These are phyloP conservation scores for Naematelia aurantialba DNA, from an alignment of 768 basidiomycete species.

Conservation along the genomic window DNA sequence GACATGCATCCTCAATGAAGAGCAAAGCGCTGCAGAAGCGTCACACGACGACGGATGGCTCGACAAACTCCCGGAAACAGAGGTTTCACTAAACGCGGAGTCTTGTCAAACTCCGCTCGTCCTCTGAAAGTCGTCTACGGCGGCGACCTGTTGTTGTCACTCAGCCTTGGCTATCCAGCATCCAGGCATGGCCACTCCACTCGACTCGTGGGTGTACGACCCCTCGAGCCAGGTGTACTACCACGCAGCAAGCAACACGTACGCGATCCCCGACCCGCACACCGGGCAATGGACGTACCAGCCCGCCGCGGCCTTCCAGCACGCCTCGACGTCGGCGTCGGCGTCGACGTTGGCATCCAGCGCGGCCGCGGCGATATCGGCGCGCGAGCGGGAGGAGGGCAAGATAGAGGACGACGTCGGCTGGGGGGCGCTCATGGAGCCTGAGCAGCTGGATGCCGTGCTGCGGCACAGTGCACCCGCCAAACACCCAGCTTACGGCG, in stretches of 20 bases:
- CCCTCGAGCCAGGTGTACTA: conserved; percentile 31
- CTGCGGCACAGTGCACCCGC: conserved; percentile 3
- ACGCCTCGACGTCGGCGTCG: conserved; percentile 6
- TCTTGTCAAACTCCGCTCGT: background rate
- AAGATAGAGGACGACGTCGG: conserved; percentile 43
- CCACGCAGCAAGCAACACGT: conserved; percentile 23
- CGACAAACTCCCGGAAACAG: too few relatives aligned
- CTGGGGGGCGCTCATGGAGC: conserved; percentile 43
- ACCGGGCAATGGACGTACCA: conserved; percentile 38
- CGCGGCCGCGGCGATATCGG: background rate
- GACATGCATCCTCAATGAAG: too few relatives aligned
- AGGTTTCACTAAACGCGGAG: too few relatives aligned
- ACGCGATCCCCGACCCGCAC: conserved; percentile 28
- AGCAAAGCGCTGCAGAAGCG: too few relatives aligned
- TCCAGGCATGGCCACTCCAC: background rate
- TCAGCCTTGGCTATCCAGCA: background rate
- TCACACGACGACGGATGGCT: too few relatives aligned
- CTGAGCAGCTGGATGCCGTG: conserved; percentile 24
- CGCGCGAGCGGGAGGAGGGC: conserved; percentile 27
- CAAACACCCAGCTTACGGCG: conserved; percentile 18
- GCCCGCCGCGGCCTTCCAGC: conserved; percentile 18
- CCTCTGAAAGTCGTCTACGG: too few relatives aligned
- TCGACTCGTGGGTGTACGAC: conserved; percentile 29
- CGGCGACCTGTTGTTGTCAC: background rate
- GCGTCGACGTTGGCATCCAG: background rate